phyloP scores from a whole-genome alignment of 1,284 basidiomycete genomes.

The Pterula multifida region DNA sequence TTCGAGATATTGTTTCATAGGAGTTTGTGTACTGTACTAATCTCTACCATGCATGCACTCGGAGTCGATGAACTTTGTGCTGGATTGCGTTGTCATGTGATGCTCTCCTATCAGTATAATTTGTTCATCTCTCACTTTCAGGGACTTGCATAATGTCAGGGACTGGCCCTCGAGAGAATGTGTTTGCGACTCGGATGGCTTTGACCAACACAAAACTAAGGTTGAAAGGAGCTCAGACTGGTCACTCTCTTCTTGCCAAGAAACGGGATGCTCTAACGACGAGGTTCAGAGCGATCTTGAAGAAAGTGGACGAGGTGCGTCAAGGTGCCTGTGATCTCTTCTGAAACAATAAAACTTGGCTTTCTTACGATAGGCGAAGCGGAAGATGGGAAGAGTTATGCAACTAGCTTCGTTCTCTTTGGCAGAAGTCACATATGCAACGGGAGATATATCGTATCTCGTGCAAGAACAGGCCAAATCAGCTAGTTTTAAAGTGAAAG shows the following conservation, averaged over 20 bases:
- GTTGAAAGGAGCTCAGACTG: conserved; percentile 94
- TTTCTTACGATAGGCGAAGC: conserved; percentile 71
- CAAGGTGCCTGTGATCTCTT: background rate
- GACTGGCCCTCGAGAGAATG: conserved; percentile 77
- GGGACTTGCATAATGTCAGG: conserved; percentile 58
- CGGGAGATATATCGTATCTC: conserved; percentile 94
- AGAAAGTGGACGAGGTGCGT: conserved; percentile 87
- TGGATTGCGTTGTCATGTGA: background rate
- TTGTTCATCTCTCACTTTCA: background rate
- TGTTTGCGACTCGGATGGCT: conserved; percentile 93
- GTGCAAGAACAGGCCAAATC: conserved; percentile 87
- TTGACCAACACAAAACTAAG: conserved; percentile 89
- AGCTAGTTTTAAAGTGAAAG: conserved; percentile 87
- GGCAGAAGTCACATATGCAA: conserved; percentile 96
- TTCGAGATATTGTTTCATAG: conserved; percentile 15
- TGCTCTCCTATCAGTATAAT: background rate
- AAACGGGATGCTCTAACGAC: conserved; percentile 94
- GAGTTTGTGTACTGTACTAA: background rate
- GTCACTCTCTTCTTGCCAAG: conserved; percentile 93
- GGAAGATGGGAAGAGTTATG: conserved; percentile 98
- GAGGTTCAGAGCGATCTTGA: conserved; percentile 81
- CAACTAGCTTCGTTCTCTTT: conserved; percentile 97
- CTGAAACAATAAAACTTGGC: background rate
- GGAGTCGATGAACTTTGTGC: background rate
- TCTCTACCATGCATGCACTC: background rate